These are phyloP conservation scores for Saccharomycopsis sp. DNA, from an alignment of 805 yeast species.

Conservation along the genomic window DNA sequence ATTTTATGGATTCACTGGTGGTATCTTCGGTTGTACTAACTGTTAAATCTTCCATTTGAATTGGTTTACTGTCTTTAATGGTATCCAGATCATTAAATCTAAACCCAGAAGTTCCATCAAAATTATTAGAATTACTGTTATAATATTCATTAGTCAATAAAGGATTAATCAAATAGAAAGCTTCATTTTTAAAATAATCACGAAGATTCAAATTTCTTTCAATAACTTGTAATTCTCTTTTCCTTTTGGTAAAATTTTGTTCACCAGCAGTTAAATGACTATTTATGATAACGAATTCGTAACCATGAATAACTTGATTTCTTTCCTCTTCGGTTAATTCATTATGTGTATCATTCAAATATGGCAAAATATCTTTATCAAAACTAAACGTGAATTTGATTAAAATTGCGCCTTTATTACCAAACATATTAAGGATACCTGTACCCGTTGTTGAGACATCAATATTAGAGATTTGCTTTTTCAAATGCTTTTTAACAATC, in stretches of 20 bases:
- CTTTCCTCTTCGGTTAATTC: conserved; percentile 16
- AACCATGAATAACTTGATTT: conserved; percentile 25
- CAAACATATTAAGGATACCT: conserved; percentile 47
- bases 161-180: conserved; percentile 11
- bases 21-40: neutral
- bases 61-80: conserved; percentile 8
- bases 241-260: conserved; percentile 28
- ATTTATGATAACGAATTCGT: conserved; percentile 31
- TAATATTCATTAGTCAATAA: conserved; percentile 3
- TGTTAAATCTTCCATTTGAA: conserved; percentile 14
- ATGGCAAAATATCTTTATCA: conserved; percentile 21
- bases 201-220: conserved; percentile 24
- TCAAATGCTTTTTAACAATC: conserved; percentile 26
- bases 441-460: conserved; percentile 39
- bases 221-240: conserved; percentile 36
- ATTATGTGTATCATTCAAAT: conserved; percentile 7
- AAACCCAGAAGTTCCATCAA: conserved; percentile 8
- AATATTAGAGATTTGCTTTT: conserved; percentile 30
- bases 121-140: neutral
- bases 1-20: neutral
- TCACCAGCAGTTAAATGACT: conserved; percentile 49
- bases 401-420: conserved; percentile 50
- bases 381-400: conserved; percentile 33
- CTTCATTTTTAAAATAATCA: conserved; percentile 10
- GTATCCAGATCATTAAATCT: conserved; percentile 15